These are phyloP conservation scores for Carex pumila DNA, from an alignment of 176 grass and related monocot genomes.

Conservation along the genomic window DNA sequence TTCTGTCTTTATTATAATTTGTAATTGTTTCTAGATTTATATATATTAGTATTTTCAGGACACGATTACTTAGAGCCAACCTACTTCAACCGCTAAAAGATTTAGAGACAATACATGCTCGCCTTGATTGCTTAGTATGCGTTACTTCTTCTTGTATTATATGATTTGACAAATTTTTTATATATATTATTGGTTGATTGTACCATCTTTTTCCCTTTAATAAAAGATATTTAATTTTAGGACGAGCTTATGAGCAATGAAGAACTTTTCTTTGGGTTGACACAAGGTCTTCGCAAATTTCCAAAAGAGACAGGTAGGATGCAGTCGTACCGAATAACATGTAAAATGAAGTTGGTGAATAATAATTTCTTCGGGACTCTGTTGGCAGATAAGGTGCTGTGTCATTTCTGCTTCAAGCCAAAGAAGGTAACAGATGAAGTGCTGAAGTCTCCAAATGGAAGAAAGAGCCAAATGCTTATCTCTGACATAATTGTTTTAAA, in stretches of 20 bases:
- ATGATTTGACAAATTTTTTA: background rate
- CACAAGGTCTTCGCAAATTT: conserved; percentile 92
- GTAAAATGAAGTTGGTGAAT: background rate
- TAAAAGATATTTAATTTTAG: conserved; percentile 36
- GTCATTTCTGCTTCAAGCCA: conserved; percentile 90
- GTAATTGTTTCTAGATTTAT: conserved; percentile 4
- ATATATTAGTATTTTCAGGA: conserved; percentile 42
- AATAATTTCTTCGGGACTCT: background rate
- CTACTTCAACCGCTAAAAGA: conserved; percentile 91
- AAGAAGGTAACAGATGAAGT: conserved; percentile 57
- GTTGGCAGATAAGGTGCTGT: conserved; percentile 80
- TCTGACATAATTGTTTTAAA: conserved; percentile 93
- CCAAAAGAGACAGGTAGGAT: conserved; percentile 93
- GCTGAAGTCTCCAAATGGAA: conserved; percentile 61
- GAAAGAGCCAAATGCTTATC: conserved; percentile 81
- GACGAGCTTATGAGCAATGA: conserved; percentile 91
- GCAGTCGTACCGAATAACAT: background rate
- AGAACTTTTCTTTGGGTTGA: conserved; percentile 91
- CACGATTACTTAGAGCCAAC: conserved; percentile 89
- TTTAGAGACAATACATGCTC: conserved; percentile 86
- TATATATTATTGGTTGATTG: background rate
- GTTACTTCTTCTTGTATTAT: conserved; percentile 17
- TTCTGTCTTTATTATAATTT: background rate
- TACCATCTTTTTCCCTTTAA: background rate
- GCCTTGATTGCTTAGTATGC: conserved; percentile 83